Percentiles rank a stretch among this genome's conserved stretches.
These are phyloP conservation scores for Tagetes patula DNA, from an alignment of 129 eudicot genomes.

Conservation along the genomic window DNA sequence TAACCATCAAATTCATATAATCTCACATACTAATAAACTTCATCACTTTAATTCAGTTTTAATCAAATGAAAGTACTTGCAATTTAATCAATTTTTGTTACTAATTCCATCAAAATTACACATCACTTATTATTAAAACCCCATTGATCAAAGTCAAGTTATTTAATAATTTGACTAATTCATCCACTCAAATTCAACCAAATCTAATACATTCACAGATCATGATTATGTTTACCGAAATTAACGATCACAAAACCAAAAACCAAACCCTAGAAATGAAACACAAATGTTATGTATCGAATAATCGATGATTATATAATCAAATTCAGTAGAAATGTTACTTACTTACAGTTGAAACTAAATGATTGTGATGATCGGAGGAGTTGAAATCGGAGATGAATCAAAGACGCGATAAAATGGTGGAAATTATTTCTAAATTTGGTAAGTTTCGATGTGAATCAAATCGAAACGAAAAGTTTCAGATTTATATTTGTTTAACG, in stretches of 20 bases:
- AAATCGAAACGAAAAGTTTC: neutral
- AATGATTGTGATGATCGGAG: constrained; percentile 3
- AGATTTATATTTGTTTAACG: constrained; percentile 21
- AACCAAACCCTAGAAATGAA: constrained; percentile 1
- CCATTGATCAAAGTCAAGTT: neutral
- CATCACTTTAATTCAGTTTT: neutral
- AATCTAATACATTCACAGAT: constrained; percentile 1
- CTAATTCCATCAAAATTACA: constrained; percentile 2
- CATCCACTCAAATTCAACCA: constrained; percentile 2
- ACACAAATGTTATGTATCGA: constrained; percentile 1
- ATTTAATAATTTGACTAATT: neutral
- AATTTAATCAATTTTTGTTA: neutral
- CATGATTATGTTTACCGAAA: constrained; percentile 7
- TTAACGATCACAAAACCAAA: neutral
- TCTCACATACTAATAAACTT: neutral
- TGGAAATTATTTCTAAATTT: neutral
- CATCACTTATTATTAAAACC: neutral
- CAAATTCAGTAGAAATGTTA: constrained; percentile 10
- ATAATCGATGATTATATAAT: neutral
- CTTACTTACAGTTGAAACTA: constrained; percentile 29
- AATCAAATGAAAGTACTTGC: neutral
- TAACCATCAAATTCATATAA: neutral
- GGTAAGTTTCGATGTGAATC: constrained; percentile 18
- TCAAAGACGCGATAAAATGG: constrained; percentile 1
- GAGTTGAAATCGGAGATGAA: constrained; percentile 12